Evolutionary conservation across 495 filamentous ascomycete species (phyloP).

Genomic region (Penicillium nucicola): DNA sequence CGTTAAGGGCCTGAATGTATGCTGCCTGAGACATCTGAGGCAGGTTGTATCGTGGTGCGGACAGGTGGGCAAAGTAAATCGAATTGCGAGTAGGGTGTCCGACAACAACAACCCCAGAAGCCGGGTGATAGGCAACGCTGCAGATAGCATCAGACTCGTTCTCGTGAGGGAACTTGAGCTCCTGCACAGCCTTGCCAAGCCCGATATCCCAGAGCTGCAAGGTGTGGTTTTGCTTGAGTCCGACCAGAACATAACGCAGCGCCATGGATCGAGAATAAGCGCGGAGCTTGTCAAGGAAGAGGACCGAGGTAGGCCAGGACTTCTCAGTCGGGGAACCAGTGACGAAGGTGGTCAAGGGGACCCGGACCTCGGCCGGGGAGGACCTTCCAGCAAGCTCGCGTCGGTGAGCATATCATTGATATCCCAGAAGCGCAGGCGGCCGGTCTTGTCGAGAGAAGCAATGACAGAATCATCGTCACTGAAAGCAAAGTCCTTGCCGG

Average conservation of each 20-base stretch:
- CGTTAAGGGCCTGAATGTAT: constrained; percentile 72
- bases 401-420: constrained; percentile 69
- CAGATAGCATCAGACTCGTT: constrained; percentile 97
- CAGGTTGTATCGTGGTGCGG: constrained; percentile 85
- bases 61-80: constrained; percentile 93
- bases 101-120: constrained; percentile 85
- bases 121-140: constrained; percentile 88
- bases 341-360: constrained; percentile 72
- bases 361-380: constrained; percentile 67
- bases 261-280: constrained; percentile 84
- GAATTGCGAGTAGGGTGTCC: constrained; percentile 97
- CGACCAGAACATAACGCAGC: constrained; percentile 89
- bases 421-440: constrained; percentile 95
- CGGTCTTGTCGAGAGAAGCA: constrained; percentile 93
- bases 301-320: constrained; percentile 91
- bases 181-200: constrained; percentile 89
- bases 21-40: constrained; percentile 76
- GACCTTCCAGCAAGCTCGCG: constrained; percentile 51
- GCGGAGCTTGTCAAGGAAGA: constrained; percentile 91
- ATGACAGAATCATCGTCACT: constrained; percentile 93
- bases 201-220: constrained; percentile 99
- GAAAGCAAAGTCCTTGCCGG: constrained; percentile 96
- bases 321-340: constrained; percentile 79
- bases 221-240: constrained; percentile 98
- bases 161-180: constrained; percentile 92